phyloP scores from a whole-genome alignment of 2,329 filamentous ascomycete species.

The Samsoniella hepiali region DNA sequence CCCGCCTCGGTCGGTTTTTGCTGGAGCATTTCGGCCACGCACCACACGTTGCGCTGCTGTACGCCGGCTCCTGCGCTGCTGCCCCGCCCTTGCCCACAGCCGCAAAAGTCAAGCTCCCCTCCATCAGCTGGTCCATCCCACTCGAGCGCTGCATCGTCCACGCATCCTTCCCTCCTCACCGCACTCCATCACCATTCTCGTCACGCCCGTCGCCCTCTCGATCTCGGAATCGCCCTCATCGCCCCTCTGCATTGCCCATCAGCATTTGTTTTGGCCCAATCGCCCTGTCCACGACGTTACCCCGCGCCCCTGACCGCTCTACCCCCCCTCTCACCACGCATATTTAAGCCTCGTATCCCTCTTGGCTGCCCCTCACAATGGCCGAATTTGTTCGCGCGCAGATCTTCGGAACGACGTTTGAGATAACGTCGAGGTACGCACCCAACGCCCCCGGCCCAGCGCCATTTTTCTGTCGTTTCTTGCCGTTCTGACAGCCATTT shows the following conservation, averaged over 20 bases:
- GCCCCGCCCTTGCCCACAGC: slow-evolving; percentile 17
- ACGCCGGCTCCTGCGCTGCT: neutral
- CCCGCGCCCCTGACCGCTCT: slow-evolving; percentile 17
- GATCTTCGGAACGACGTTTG: slow-evolving; percentile 99
- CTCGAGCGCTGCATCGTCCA: slow-evolving; percentile 5
- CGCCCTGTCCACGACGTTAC: neutral
- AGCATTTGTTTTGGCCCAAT: slow-evolving; percentile 8
- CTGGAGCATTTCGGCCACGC: slow-evolving; percentile 3
- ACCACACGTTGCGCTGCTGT: slow-evolving; percentile 2
- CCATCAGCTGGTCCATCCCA: slow-evolving; percentile 6
- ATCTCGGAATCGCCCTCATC: neutral
- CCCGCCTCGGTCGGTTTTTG: neutral
- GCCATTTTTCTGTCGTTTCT: neutral
- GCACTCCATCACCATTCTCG: neutral
- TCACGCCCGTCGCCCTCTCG: neutral
- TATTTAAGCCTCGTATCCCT: slow-evolving; percentile 16
- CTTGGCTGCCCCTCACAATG: slow-evolving; percentile 58
- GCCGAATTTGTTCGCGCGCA: slow-evolving; percentile 98
- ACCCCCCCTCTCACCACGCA: neutral
- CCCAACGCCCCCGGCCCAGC: neutral
- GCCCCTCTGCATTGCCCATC: neutral
- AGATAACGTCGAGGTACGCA: slow-evolving; percentile 92
- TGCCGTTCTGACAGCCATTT: neutral
- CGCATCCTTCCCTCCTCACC: slow-evolving; percentile 13
- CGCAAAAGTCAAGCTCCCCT: slow-evolving; percentile 17